phyloP scores from a whole-genome alignment of 441 rosid genomes.

The Syzygium syzygioides region DNA sequence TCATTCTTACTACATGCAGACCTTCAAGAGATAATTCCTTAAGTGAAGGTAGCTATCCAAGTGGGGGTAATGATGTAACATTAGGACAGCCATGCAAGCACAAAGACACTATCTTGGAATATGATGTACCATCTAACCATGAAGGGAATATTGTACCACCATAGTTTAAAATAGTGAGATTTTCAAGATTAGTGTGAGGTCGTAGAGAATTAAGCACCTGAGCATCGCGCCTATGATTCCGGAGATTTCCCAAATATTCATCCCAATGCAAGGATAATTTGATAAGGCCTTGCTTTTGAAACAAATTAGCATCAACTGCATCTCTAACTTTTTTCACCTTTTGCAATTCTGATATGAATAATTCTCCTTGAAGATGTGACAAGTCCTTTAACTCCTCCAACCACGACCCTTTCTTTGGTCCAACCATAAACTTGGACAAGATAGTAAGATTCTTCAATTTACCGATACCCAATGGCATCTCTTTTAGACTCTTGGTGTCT shows the following conservation, averaged over 20 bases:
- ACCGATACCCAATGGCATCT: not conserved
- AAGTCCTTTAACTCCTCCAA: not conserved
- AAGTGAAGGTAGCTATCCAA: not conserved
- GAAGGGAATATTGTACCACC: not conserved
- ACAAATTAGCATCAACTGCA: not conserved
- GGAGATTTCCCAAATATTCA: not conserved
- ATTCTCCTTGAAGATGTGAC: not conserved
- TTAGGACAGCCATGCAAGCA: not conserved
- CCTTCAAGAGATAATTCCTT: not conserved
- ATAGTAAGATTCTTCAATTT: no score
- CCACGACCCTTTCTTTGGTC: not conserved
- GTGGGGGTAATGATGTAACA: rapidly evolving
- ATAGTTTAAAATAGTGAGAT: not conserved
- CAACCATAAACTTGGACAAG: not conserved
- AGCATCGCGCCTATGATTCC: rapidly evolving
- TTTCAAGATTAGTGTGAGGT: not conserved
- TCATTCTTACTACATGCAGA: not conserved
- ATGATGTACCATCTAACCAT: not conserved
- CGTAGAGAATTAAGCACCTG: not conserved
- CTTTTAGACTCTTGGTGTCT: no score
- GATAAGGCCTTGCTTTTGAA: not conserved
- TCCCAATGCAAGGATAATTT: not conserved
- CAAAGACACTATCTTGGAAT: not conserved
- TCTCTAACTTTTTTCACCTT: not conserved
- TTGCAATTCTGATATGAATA: not conserved